Evolutionary conservation across 1,139 yeast species (phyloP).

Genomic region (Candida dubliniensis): DNA sequence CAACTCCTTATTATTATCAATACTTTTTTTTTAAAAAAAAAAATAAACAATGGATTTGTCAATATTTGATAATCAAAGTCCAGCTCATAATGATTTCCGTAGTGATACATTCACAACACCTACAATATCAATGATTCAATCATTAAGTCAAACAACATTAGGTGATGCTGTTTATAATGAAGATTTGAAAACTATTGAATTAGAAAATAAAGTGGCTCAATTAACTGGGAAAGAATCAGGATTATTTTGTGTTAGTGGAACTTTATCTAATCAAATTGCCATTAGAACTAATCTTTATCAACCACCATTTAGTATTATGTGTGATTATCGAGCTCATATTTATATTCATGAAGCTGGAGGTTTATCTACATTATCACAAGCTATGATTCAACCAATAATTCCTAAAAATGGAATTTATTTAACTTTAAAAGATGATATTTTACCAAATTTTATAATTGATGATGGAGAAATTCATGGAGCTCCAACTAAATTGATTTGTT

Average conservation of each 20-base stretch:
- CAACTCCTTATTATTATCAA: no score
- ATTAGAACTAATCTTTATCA: constrained; percentile 41
- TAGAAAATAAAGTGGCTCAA: constrained; percentile 37
- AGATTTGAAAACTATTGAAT: constrained; percentile 33
- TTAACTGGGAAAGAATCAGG: constrained; percentile 45
- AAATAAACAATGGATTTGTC: constrained; percentile 19
- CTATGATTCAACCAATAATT: constrained; percentile 41
- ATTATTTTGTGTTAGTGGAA: constrained; percentile 46
- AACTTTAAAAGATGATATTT: constrained; percentile 40
- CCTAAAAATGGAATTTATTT: constrained; percentile 41
- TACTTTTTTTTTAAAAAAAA: not conserved
- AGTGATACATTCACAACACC: constrained; percentile 52
- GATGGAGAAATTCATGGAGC: constrained; percentile 50
- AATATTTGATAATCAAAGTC: constrained; percentile 20
- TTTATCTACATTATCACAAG: constrained; percentile 45
- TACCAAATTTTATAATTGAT: constrained; percentile 43
- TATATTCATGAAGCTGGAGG: constrained; percentile 48
- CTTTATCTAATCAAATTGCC: constrained; percentile 47
- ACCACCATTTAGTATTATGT: constrained; percentile 46
- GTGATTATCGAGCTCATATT: constrained; percentile 44
- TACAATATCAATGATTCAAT: constrained; percentile 37
- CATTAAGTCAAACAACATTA: constrained; percentile 27
- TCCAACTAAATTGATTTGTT: constrained; percentile 47
- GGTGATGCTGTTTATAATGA: constrained; percentile 50
- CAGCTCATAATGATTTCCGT: constrained; percentile 42